A percentile compares a stretch with the other conserved stretches of the same genome.
These are phyloP conservation scores for Tylopilus sp. DNA, from an alignment of 1,284 basidiomycete species.

Conservation along the genomic window DNA sequence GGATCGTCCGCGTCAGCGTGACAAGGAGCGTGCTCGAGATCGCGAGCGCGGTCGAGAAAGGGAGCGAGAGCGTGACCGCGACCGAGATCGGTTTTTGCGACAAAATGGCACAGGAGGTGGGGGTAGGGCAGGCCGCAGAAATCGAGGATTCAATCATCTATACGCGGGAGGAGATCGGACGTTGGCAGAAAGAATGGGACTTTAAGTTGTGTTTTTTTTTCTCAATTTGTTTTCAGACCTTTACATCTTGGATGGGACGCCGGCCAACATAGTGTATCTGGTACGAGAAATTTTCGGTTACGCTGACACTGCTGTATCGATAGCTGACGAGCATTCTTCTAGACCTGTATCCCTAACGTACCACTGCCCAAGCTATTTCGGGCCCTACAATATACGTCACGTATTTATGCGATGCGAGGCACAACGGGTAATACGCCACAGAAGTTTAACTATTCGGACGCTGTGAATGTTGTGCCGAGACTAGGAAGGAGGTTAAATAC, in stretches of 20 bases:
- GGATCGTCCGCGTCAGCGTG: constrained; percentile 39
- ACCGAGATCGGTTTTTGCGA: constrained; percentile 35
- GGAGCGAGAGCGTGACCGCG: constrained; percentile 34
- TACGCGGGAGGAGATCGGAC: constrained; percentile 59
- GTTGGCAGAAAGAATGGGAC: constrained; percentile 75
- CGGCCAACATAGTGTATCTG: constrained; percentile 40
- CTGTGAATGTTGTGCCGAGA: background rate
- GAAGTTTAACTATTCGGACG: background rate
- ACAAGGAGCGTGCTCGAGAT: constrained; percentile 34
- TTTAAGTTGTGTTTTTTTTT: constrained; percentile 38
- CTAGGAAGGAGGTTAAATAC: no score
- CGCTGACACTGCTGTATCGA: constrained; percentile 25
- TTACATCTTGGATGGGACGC: constrained; percentile 23
- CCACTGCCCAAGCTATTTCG: constrained; percentile 8
- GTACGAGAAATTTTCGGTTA: constrained; percentile 34
- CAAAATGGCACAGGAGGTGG: constrained; percentile 33
- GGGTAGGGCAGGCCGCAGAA: constrained; percentile 25
- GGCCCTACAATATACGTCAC: constrained; percentile 19
- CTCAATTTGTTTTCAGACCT: constrained; percentile 5
- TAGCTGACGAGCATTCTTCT: constrained; percentile 26
- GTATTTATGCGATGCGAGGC: constrained; percentile 26
- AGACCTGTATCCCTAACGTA: constrained; percentile 34
- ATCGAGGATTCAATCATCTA: constrained; percentile 31
- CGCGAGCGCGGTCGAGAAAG: constrained; percentile 34
- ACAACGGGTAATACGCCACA: constrained; percentile 4